Percentiles rank a stretch among this genome's conserved stretches.
These are phyloP conservation scores for Colletotrichum shisoi DNA, from an alignment of 2,329 filamentous ascomycete genomes.

Conservation along the genomic window DNA sequence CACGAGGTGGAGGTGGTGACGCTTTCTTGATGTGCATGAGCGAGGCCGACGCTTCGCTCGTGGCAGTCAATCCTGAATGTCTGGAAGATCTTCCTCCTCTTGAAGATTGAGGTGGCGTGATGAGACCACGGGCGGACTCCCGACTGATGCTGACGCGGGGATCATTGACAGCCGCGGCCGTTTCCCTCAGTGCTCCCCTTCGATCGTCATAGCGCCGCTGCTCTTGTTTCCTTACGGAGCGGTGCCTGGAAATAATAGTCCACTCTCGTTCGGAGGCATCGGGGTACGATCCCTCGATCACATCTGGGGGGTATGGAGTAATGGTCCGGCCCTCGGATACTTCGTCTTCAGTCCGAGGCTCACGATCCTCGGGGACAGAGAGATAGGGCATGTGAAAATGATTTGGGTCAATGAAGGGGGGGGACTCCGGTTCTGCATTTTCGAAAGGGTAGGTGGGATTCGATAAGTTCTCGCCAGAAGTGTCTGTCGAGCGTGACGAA, in stretches of 20 bases:
- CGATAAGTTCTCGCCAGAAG: conserved; percentile 44
- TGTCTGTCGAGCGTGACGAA: conserved; percentile 56
- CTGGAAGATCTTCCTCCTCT: conserved; percentile 41
- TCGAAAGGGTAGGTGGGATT: conserved; percentile 43
- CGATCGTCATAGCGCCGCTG: conserved; percentile 54
- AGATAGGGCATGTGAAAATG: conserved; percentile 52
- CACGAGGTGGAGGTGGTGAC: conserved; percentile 47
- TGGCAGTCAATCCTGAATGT: conserved; percentile 46
- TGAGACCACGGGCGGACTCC: conserved; percentile 50
- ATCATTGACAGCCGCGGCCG: conserved; percentile 49
- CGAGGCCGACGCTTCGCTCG: conserved; percentile 54
- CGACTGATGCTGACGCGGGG: conserved; percentile 54
- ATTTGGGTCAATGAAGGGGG: conserved; percentile 48
- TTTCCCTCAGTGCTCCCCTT: conserved; percentile 56
- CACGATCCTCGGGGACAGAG: conserved; percentile 39
- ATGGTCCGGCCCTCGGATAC: conserved; percentile 43
- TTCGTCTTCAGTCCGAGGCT: conserved; percentile 24
- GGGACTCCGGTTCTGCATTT: conserved; percentile 46
- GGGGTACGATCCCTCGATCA: background rate
- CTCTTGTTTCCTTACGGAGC: conserved; percentile 52
- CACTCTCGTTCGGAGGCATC: conserved; percentile 41
- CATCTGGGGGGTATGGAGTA: conserved; percentile 42
- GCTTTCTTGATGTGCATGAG: conserved; percentile 54
- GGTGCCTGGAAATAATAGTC: conserved; percentile 49
- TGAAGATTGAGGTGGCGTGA: conserved; percentile 42